Base-by-base conservation (phyloP, 306 rosid genomes). In the Astragalus membranaceus region DNA sequence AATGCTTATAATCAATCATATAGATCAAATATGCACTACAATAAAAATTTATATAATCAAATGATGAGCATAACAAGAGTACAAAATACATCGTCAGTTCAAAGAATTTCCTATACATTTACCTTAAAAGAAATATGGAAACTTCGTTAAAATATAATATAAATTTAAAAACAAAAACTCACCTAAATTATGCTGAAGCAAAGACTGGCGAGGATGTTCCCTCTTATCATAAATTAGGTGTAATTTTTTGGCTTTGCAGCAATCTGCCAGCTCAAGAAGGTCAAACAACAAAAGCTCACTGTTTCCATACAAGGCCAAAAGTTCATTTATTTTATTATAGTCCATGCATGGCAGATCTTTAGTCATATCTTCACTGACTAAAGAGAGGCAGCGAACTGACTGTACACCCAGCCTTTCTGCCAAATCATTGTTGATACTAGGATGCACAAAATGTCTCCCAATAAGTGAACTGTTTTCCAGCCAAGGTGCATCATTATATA, bases 401-500 rank as follows among this genome's bases (percentile, higher is more conserved):
- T 81, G 89, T 78, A 93, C 86, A 4, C 97, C 97, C 80, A 93
- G 82, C 81, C 85, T 85, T 80, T 80, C 79, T 33, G 98, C 98
- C 80, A 90, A 82, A 81, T 93, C 98, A 84, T 85, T 87, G 89
- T 88, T 87, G 81, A 93, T 83, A 85, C 84, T 74, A 69, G 97
- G 94, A 88, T 93, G 98, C 50, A 91, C 76, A 80, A 84, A 90
- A 69, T 76, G 88, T 65, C 89, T 93, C 44, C 92, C 96, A 72
- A 71, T 70, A 48, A 82, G 86, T 78, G 90, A 81, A 83, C 66
- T 88, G 67, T 76, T 84, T 64, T 88, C 94, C 85, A 93, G 78
- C 98, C 98, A 93, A 67, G 98, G 98, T 66, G 97, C 98, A 73
- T 93, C 98, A 80, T 93, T 93, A 84, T 85, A 90, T 36, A 90